Base-by-base conservation (phyloP, 2,329 filamentous ascomycete species). In the Neobulgaria alba region DNA sequence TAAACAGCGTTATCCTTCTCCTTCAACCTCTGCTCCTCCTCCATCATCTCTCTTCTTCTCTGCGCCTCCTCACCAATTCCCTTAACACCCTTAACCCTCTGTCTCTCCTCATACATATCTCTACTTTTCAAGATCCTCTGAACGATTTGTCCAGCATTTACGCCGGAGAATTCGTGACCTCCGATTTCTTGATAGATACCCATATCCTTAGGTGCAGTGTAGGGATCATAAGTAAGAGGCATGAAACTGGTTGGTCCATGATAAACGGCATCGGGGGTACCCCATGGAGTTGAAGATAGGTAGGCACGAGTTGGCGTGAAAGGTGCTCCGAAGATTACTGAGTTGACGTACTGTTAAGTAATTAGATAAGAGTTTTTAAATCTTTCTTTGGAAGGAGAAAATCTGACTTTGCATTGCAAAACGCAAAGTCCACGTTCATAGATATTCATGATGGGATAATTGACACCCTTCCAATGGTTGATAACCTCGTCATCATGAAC, bases 361-460 rank as follows among this genome's bases (percentile, higher is more conserved):
- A 12, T 26, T 7, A 26, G 7, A 26, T 26, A 7, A 26, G 21
- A 23, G 33, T 18, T 19, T 31, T 10, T 44, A 38, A 37, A 18
- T 19, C 30, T n/a, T 20, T 10, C 20, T 10, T 21, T 9, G 23
- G 29, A 10, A 35, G 16, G 19, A 38, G 17, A 34, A 3, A 23
- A 33, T n/a, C 75, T 56, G 69, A 90, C 86, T 63, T 83, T 83
- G 70, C 92, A 98, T 59, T 98, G 92, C 48, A 96, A 68, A 20
- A 96, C 90, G 61, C 92, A 98, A 16, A 98, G 77, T 2, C 89
- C 89, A 31, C 92, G 82, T 69, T 98, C 92, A 57, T 90, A 95
- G 42, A 95, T 89, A 68, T 96, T 98, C 92, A 98, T 98, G 66
- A 98, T 96, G 18, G 92, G 92, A 60, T 95, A 98, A 67, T 98